These are phyloP conservation scores for Tricholoma terreum DNA, from an alignment of 768 basidiomycete genomes.

Conservation along the genomic window DNA sequence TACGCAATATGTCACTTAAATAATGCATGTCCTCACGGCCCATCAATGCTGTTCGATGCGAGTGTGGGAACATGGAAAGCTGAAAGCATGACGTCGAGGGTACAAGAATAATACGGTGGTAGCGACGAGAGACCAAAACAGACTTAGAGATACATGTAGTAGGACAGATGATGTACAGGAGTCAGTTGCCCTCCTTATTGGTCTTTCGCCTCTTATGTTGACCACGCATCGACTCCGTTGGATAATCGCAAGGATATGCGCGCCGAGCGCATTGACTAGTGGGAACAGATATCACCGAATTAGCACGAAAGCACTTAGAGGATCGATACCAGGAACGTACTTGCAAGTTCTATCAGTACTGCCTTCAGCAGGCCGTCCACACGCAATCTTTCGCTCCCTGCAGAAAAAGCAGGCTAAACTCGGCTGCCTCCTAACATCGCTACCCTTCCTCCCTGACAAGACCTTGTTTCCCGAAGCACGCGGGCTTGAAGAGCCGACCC, in stretches of 20 bases:
- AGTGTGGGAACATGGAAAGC: too few relatives aligned
- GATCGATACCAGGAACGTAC: neutral
- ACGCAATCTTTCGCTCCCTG: conserved; percentile 7
- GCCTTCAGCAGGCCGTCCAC: conserved; percentile 8
- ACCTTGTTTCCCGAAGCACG: neutral
- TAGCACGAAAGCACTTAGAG: neutral
- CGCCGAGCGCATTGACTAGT: conserved; percentile 6
- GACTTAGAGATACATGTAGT: neutral
- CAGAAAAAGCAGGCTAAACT: conserved; percentile 7
- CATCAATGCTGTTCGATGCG: too few relatives aligned
- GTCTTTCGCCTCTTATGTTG: conserved; percentile 3
- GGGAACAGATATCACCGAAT: neutral
- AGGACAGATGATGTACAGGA: neutral
- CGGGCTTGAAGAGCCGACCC: neutral
- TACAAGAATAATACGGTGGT: neutral
- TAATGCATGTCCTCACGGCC: neutral
- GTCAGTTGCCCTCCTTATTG: neutral
- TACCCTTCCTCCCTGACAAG: neutral
- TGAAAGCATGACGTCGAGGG: neutral
- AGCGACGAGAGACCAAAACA: neutral
- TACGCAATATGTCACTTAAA: too few relatives aligned
- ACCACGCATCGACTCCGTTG: conserved; percentile 6
- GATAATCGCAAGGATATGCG: conserved; percentile 4
- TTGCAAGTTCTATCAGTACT: conserved; percentile 7
- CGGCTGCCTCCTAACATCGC: neutral